Evolutionary conservation across 2,329 filamentous ascomycete genomes (phyloP).

Genomic region (Claviceps fusiformis): DNA sequence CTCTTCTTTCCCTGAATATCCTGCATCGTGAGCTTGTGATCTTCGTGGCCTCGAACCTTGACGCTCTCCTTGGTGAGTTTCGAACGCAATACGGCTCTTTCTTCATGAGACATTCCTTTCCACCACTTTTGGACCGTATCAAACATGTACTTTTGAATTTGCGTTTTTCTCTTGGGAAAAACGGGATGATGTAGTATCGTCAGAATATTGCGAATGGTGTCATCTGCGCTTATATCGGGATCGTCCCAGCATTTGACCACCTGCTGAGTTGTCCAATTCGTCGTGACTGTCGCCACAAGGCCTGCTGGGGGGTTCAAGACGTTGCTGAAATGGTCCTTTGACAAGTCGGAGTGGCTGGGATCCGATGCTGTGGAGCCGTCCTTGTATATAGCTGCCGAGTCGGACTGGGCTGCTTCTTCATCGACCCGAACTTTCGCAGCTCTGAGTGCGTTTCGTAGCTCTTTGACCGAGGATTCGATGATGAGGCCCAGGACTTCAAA

Average conservation of each 20-base stretch:
- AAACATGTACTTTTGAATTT: conserved; percentile 76
- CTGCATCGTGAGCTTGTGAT: conserved; percentile 14
- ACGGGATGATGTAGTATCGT: conserved; percentile 77
- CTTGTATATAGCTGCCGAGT: conserved; percentile 48
- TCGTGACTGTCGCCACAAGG: conserved; percentile 15
- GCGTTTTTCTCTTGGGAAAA: conserved; percentile 53
- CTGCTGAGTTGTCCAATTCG: conserved; percentile 17
- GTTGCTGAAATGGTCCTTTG: conserved; percentile 68
- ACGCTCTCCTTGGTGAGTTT: conserved; percentile 16
- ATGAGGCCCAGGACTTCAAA: conserved; percentile 78
- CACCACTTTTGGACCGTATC: conserved; percentile 65
- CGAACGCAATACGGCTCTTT: conserved; percentile 11
- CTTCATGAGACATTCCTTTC: conserved; percentile 27
- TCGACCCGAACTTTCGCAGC: conserved; percentile 17
- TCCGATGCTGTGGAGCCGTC: conserved; percentile 57
- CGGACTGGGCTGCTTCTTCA: conserved; percentile 33
- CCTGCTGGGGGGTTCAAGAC: conserved; percentile 30
- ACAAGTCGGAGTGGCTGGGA: conserved; percentile 65
- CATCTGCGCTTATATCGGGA: conserved; percentile 48
- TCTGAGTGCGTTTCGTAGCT: conserved; percentile 62
- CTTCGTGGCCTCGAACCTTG: conserved; percentile 13
- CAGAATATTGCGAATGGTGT: conserved; percentile 62
- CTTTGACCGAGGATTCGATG: conserved; percentile 72
- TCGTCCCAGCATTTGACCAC: conserved; percentile 52
- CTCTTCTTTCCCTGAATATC: conserved; percentile 12